These are phyloP conservation scores for Prunus mume DNA, from an alignment of 306 rosid genomes.

Conservation along the genomic window DNA sequence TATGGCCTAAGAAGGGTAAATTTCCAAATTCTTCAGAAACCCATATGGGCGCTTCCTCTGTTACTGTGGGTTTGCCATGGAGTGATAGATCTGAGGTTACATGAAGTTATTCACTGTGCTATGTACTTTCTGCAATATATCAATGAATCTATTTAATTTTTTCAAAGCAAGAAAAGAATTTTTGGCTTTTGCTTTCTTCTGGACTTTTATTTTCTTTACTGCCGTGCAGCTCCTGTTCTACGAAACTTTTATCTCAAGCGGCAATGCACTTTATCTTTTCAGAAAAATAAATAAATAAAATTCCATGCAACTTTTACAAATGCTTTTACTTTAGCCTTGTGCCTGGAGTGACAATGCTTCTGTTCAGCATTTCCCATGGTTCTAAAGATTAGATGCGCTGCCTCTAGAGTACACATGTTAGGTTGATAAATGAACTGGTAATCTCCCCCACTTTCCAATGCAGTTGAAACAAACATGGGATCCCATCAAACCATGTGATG, in stretches of 20 bases:
- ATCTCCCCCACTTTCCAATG: background rate
- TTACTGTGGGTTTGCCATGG: constrained; percentile 47
- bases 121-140: background rate
- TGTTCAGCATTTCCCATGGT: background rate
- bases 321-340: constrained; percentile 19
- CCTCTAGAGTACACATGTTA: background rate
- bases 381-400: background rate
- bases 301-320: constrained; percentile 6
- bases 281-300: background rate
- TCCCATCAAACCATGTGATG: constrained; percentile 15
- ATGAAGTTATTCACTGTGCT: constrained; percentile 24
- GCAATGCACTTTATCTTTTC: constrained; percentile 23
- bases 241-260: constrained; percentile 16
- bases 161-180: background rate
- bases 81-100: constrained; percentile 44
- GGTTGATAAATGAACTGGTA: background rate
- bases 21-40: constrained; percentile 48
- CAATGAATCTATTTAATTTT: background rate
- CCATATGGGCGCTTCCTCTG: constrained; percentile 42
- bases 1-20: constrained; percentile 82
- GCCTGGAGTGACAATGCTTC: background rate
- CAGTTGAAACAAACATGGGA: background rate
- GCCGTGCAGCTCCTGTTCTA: constrained; percentile 31
- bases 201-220: constrained; percentile 28
- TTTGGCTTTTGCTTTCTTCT: constrained; percentile 11